These are phyloP conservation scores for Microdochium paspali DNA, from an alignment of 2,329 filamentous ascomycete genomes.

Conservation along the genomic window DNA sequence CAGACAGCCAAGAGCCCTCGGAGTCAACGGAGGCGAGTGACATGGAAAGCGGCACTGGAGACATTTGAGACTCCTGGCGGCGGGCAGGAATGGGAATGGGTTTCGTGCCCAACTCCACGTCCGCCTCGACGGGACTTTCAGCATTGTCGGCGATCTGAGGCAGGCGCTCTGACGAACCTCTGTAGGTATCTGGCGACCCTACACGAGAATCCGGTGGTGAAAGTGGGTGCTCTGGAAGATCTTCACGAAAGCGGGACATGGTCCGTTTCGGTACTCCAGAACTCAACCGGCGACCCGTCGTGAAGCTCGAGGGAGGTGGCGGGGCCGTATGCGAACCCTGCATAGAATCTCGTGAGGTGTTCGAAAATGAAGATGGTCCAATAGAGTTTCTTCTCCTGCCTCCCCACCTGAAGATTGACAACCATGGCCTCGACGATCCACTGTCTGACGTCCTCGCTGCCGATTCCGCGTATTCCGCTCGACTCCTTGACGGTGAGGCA, in stretches of 20 bases:
- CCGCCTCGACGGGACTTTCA: constrained; percentile 24
- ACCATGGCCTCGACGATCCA: constrained; percentile 48
- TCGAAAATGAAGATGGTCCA: constrained; percentile 74
- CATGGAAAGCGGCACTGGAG: constrained; percentile 59
- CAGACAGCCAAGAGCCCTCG: constrained; percentile 91
- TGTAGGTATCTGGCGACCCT: constrained; percentile 63
- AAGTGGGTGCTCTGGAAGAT: constrained; percentile 75
- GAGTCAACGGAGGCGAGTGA: constrained; percentile 92
- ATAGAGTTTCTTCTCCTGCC: constrained; percentile 45
- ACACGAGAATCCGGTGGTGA: constrained; percentile 79
- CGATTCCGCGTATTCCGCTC: constrained; percentile 37
- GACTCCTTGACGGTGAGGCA: constrained; percentile 14
- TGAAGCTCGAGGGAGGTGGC: constrained; percentile 20
- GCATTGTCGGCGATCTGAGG: constrained; percentile 22
- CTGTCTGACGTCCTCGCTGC: constrained; percentile 46
- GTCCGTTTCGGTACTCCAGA: constrained; percentile 60
- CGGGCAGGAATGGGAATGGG: constrained; percentile 35
- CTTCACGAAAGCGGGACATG: constrained; percentile 85
- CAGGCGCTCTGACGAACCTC: constrained; percentile 17
- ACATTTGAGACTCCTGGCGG: constrained; percentile 31
- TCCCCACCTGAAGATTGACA: constrained; percentile 66
- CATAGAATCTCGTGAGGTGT: constrained; percentile 86
- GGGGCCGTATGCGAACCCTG: constrained; percentile 26
- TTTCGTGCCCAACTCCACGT: constrained; percentile 5
- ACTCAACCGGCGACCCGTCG: constrained; percentile 22